A percentile compares a stretch with the other conserved stretches of the same genome.
Conservation (phyloP, 2,329 filamentous ascomycete genomes). For the Neophaeococcomyces mojaviensis region DNA sequence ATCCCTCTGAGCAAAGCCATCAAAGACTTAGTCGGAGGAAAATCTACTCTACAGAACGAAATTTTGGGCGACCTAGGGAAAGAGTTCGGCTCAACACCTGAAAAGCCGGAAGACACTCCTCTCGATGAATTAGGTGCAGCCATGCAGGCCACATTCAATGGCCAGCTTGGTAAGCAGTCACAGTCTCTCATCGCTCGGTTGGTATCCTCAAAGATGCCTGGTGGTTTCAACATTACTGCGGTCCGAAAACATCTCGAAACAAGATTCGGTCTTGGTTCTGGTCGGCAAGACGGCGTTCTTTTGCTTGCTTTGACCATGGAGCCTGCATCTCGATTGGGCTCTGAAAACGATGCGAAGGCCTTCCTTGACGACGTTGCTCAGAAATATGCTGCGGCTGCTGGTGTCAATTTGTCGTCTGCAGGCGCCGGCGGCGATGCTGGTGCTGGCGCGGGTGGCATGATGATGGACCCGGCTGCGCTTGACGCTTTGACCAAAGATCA, state of each 20-base stretch:
- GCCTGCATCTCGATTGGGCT: slow-evolving; percentile 76
- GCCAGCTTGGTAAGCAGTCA: slow-evolving; percentile 94
- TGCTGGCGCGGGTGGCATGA: slow-evolving; percentile 70
- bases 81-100: slow-evolving; percentile 94
- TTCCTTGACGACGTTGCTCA: slow-evolving; percentile 84
- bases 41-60: slow-evolving; percentile 97
- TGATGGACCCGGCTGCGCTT: slow-evolving; percentile 98
- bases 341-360: slow-evolving; percentile 82
- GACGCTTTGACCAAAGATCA: slow-evolving; percentile 97
- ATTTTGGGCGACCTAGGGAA: slow-evolving; percentile 96
- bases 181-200: slow-evolving; percentile 85
- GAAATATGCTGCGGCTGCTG: slow-evolving; percentile 78
- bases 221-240: slow-evolving; percentile 96
- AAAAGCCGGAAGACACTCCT: slow-evolving; percentile 96
- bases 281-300: slow-evolving; percentile 84
- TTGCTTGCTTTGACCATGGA: slow-evolving; percentile 89
- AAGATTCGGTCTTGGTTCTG: slow-evolving; percentile 78
- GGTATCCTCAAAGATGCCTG: slow-evolving; percentile 98
- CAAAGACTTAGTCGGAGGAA: slow-evolving; percentile 96
- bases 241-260: slow-evolving; percentile 93
- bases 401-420: slow-evolving; percentile 73
- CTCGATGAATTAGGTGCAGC: slow-evolving; percentile 89
- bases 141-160: slow-evolving; percentile 98
- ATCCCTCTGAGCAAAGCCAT: slow-evolving; percentile 93
- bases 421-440: slow-evolving; percentile 63